Conservation (phyloP, 148 eudicot genomes). For the Camellia lanceoleosa region DNA sequence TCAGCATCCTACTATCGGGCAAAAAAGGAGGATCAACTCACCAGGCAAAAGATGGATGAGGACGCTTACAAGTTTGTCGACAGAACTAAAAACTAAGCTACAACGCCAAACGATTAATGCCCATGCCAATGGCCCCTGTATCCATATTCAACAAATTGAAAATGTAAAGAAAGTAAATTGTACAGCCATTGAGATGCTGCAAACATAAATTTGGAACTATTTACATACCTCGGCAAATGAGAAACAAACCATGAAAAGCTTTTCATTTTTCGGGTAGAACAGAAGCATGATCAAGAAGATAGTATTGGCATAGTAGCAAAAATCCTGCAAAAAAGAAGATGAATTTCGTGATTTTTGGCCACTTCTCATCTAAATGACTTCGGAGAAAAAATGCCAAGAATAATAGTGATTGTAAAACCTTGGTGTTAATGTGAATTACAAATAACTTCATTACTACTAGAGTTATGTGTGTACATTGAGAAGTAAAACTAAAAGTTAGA, state of each 20-base stretch:
- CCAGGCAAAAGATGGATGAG: conserved; percentile 96
- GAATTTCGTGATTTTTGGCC: background rate
- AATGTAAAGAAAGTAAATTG: background rate
- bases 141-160: background rate
- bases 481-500: background rate
- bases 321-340: conserved; percentile 61
- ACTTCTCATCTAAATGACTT: background rate
- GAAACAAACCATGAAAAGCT: conserved; percentile 97
- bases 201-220: background rate
- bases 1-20: background rate
- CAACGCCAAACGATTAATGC: conserved; percentile 96
- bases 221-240: conserved; percentile 89
- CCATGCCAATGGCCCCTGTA: conserved; percentile 98
- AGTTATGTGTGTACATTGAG: background rate
- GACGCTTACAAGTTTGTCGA: conserved; percentile 93
- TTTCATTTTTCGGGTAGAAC: conserved; percentile 75
- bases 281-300: conserved; percentile 83
- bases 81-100: conserved; percentile 90
- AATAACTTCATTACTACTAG: background rate
- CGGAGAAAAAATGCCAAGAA: background rate
- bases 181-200: background rate
- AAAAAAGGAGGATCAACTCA: conserved; percentile 30
- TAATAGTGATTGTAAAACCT: background rate
- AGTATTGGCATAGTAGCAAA: conserved; percentile 97
- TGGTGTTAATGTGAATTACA: background rate